phyloP scores from a whole-genome alignment of 768 basidiomycete genomes.

The Russula olivacea region DNA sequence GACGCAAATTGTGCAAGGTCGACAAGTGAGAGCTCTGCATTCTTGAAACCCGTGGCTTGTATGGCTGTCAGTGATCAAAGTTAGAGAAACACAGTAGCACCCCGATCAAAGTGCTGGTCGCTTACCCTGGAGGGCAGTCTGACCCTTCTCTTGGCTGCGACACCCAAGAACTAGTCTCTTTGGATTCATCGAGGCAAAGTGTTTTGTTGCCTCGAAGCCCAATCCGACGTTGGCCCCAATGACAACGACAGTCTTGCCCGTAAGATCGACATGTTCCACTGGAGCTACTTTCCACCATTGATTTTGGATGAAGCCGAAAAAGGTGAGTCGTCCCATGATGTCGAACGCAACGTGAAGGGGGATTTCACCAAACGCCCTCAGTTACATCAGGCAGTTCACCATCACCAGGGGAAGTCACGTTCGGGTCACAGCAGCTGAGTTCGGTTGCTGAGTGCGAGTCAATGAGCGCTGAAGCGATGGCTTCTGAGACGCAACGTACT shows the following conservation, averaged over 20 bases:
- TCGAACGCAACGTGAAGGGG: too few relatives aligned
- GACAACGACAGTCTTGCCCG: constrained; percentile 25
- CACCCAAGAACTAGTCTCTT: constrained; percentile 19
- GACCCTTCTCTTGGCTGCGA: constrained; percentile 18
- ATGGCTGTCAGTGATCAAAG: constrained; percentile 5
- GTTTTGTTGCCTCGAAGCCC: constrained; percentile 24
- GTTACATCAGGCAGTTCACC: too few relatives aligned
- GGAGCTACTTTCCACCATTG: constrained; percentile 14
- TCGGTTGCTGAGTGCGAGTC: too few relatives aligned
- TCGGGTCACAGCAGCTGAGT: too few relatives aligned
- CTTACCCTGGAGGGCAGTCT: constrained; percentile 15
- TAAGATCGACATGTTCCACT: constrained; percentile 11
- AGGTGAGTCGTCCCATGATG: constrained; percentile 14
- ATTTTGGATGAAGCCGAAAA: constrained; percentile 3
- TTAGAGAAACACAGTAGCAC: too few relatives aligned
- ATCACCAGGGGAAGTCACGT: too few relatives aligned
- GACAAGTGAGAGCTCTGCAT: constrained; percentile 20
- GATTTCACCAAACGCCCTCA: too few relatives aligned
- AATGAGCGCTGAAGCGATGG: too few relatives aligned
- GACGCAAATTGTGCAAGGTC: constrained; percentile 30
- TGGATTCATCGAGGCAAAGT: constrained; percentile 19
- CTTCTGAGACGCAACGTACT: too few relatives aligned
- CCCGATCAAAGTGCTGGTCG: too few relatives aligned
- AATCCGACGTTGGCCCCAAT: constrained; percentile 24
- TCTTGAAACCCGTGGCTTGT: constrained; percentile 15